Percentiles rank a stretch among this genome's conserved stretches.
Evolutionary conservation across 2,329 filamentous ascomycete species (phyloP).

Genomic region (Xylariaceae sp.): DNA sequence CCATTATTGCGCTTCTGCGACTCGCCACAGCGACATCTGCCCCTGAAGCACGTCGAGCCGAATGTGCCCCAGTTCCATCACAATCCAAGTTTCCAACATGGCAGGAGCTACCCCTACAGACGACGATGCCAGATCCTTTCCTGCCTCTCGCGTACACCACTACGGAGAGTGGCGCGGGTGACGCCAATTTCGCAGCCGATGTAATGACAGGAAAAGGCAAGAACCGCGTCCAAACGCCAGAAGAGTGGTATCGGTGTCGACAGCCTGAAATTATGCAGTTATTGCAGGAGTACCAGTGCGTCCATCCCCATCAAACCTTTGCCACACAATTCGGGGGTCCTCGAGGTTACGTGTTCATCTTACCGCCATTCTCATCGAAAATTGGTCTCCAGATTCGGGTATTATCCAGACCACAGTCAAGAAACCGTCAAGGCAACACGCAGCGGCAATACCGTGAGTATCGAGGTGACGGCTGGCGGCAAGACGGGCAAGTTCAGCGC

Average conservation of each 20-base stretch:
- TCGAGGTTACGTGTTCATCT: not conserved
- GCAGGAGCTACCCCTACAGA: constrained; percentile 31
- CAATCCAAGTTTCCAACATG: constrained; percentile 27
- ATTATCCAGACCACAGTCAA: constrained; percentile 43
- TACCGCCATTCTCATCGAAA: not conserved
- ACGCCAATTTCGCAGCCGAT: constrained; percentile 25
- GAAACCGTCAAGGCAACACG: constrained; percentile 44
- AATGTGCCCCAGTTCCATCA: too few relatives aligned
- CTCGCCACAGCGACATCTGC: too few relatives aligned
- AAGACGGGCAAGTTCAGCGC: constrained; percentile 42
- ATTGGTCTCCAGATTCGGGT: constrained; percentile 36
- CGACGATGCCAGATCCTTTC: constrained; percentile 41
- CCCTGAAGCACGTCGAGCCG: too few relatives aligned
- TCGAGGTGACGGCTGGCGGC: constrained; percentile 34
- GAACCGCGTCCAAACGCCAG: constrained; percentile 37
- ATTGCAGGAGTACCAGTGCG: constrained; percentile 46
- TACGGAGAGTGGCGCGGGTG: constrained; percentile 30
- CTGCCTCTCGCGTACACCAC: constrained; percentile 35
- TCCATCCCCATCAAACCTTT: too few relatives aligned
- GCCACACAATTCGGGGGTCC: too few relatives aligned
- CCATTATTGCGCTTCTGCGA: too few relatives aligned
- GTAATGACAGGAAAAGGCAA: constrained; percentile 36
- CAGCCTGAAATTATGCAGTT: constrained; percentile 46
- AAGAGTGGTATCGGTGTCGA: constrained; percentile 45
- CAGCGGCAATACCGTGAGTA: constrained; percentile 38